Percentiles rank a stretch among this genome's conserved stretches.
Conservation (phyloP, 2,329 filamentous ascomycete genomes). For the Raffaelea ambrosiae region DNA sequence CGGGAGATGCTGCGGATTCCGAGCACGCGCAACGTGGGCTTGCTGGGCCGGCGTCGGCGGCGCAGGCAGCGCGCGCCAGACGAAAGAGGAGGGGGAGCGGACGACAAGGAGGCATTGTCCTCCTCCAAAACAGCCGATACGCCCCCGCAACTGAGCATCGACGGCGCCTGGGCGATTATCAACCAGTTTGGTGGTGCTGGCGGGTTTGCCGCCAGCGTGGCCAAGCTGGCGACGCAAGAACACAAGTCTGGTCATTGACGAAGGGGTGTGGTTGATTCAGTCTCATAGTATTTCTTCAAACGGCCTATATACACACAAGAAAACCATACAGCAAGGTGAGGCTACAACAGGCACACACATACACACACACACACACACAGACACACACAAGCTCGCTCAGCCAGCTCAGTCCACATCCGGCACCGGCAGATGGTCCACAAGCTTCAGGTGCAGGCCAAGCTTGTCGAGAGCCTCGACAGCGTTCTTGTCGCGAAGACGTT, state of each 20-base stretch:
- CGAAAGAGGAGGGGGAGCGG: background rate
- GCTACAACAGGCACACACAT: too few relatives aligned
- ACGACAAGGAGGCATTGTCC: constrained; percentile 2
- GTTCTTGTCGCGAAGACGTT: constrained; percentile 52
- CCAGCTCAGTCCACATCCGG: constrained; percentile 48
- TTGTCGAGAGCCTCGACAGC: constrained; percentile 59
- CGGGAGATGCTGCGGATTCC: constrained; percentile 85
- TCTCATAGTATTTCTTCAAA: background rate
- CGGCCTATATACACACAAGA: too few relatives aligned
- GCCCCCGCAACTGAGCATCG: constrained; percentile 26
- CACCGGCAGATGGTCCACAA: constrained; percentile 68
- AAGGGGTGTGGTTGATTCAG: background rate
- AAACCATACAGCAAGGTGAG: too few relatives aligned
- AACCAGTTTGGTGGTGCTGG: constrained; percentile 44
- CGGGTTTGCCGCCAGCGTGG: constrained; percentile 47
- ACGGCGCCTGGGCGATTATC: constrained; percentile 27
- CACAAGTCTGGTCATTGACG: constrained; percentile 3
- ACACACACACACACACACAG: background rate
- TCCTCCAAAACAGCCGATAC: background rate
- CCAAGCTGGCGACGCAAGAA: constrained; percentile 6
- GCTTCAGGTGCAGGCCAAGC: constrained; percentile 59
- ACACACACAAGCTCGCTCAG: background rate
- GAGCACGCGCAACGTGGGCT: constrained; percentile 76
- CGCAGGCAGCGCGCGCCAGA: constrained; percentile 1
- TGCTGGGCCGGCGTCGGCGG: constrained; percentile 56